Base-by-base conservation (phyloP, 306 rosid genomes). In the Prunus campanulata region DNA sequence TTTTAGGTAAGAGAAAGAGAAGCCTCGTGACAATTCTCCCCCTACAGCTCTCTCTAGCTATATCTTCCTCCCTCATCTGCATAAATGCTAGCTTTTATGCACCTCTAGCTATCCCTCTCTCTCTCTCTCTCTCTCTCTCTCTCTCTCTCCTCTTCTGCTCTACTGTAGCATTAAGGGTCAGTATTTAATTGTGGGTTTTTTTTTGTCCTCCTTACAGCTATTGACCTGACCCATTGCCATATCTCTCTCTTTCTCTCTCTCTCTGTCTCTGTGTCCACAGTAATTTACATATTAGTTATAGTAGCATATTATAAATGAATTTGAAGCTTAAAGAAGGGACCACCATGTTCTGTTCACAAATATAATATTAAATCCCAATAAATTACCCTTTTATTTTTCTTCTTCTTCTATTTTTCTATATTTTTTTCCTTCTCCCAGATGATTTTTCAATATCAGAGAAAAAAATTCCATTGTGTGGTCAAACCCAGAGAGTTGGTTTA, bases 121-220 rank as follows among this genome's bases (percentile, higher is more conserved):
- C 27, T 35, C 42, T 51, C 35, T 71, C 4, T 30, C 75, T 35
- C 42, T 51, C 75, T 24, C 27, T 25, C 27, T 25, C 27, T 25
- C 27, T 35, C 42, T 51, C 35, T 71, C 4, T 30, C 75, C 39
- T 2, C 35, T 71, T 35, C 57, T 48, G 51, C 14, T 64, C 25
- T 65, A 78, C 77, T 84, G 86, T 87, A 80, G 57, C 74, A 84
- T 54, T 71, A 71, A 80, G 77, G 55, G 29, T 29, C 69, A 80
- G 75, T 85, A 85, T 81, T 83, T 78, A 29, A 27, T 72, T 19
- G 14, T 57, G 78, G 75, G 79, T 76, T 66, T 72, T 83, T 25
- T 79, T 83, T 81, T 86, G 84, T 77, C 86, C 87, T 86, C 65
- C 83, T 81, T 85, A 83, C 97, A 87, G 92, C 97, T 90, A 87